Percentiles rank a stretch among this genome's conserved stretches.
These are phyloP conservation scores for Boletellus ananas DNA, from an alignment of 768 basidiomycete species.

Conservation along the genomic window DNA sequence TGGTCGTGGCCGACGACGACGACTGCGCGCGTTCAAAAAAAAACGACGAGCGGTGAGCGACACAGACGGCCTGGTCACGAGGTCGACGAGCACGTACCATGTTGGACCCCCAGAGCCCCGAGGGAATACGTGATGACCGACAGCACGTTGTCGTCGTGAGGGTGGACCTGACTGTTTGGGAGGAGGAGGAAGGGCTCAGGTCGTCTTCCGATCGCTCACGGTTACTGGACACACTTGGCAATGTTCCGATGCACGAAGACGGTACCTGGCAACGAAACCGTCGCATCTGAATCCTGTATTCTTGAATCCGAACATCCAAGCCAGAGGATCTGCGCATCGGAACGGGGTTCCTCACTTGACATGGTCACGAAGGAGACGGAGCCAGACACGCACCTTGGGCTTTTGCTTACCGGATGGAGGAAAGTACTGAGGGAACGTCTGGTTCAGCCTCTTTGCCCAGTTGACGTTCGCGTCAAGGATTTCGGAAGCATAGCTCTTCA, in stretches of 20 bases:
- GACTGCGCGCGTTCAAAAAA: constrained; percentile 40
- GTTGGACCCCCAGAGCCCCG: constrained; percentile 31
- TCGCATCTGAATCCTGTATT: not conserved
- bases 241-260: not conserved
- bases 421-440: constrained; percentile 22
- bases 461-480: constrained; percentile 12
- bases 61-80: too few species aligned
- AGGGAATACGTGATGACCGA: not conserved
- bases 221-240: not conserved
- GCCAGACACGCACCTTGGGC: constrained; percentile 16
- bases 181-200: not conserved
- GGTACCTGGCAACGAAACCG: not conserved
- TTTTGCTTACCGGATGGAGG: constrained; percentile 9
- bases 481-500: not conserved
- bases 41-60: not conserved
- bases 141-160: not conserved
- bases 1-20: constrained; percentile 77
- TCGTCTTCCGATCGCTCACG: too few species aligned
- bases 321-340: not conserved
- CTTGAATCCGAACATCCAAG: not conserved
- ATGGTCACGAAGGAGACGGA: not conserved
- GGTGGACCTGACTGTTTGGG: not conserved
- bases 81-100: constrained; percentile 51
- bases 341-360: not conserved
- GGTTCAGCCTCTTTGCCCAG: constrained; percentile 22